phyloP scores from a whole-genome alignment of 345 rosid species.

The Camelina sativa region DNA sequence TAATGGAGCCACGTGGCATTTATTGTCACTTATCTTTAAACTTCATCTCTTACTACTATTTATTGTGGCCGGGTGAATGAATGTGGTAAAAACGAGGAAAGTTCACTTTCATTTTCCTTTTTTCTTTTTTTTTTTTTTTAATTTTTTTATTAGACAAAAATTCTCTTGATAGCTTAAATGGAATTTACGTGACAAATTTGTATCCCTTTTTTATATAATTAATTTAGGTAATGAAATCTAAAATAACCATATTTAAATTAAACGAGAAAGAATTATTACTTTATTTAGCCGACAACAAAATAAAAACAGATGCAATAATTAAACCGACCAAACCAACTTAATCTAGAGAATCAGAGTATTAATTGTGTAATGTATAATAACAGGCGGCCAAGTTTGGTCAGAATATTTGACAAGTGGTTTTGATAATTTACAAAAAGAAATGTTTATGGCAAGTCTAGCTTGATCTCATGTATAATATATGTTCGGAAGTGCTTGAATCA shows the following conservation, averaged over 20 bases:
- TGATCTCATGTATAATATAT: too few relatives aligned
- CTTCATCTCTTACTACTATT: conserved; percentile 17
- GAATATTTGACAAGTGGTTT: background rate
- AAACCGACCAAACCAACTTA: conserved; percentile 9
- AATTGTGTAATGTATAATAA: background rate
- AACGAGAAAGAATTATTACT: conserved; percentile 6
- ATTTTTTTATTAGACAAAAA: background rate
- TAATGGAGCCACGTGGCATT: conserved; percentile 36
- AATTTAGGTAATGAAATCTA: conserved; percentile 3
- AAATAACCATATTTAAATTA: conserved; percentile 7
- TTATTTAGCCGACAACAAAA: conserved; percentile 5
- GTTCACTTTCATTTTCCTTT: background rate
- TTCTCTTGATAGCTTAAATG: conserved; percentile 1
- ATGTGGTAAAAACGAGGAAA: background rate
- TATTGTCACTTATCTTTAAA: conserved; percentile 27
- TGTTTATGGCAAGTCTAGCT: background rate
- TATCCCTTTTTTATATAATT: background rate
- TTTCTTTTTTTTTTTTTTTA: too few relatives aligned
- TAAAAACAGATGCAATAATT: background rate
- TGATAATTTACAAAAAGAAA: background rate
- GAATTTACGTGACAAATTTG: conserved; percentile 2
- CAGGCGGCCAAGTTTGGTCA: background rate
- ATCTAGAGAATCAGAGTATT: background rate
- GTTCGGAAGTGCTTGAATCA: background rate
- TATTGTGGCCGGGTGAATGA: background rate